A percentile compares a stretch with the other conserved stretches of the same genome.
Evolutionary conservation across 2,329 filamentous ascomycete genomes (phyloP).

Genomic region (Tympanopsis confertula): DNA sequence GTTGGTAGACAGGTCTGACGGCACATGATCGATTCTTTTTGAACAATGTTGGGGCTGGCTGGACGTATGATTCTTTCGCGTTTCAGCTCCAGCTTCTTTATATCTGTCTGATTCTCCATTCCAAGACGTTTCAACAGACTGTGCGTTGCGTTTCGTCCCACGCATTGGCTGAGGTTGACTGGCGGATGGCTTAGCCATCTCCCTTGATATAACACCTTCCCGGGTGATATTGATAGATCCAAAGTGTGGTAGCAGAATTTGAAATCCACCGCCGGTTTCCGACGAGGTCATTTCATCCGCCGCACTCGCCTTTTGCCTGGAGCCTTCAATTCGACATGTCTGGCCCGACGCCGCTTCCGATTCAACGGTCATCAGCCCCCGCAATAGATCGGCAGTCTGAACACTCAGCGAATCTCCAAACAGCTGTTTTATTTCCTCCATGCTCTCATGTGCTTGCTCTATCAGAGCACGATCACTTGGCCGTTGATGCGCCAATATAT

Average conservation of each 20-base stretch:
- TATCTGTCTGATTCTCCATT: neutral
- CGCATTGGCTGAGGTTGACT: neutral
- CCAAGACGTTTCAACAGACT: slow-evolving; percentile 5
- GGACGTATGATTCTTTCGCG: too few relatives aligned
- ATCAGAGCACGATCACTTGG: slow-evolving; percentile 24
- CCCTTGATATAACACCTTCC: slow-evolving; percentile 7
- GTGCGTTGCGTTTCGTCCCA: slow-evolving; percentile 3
- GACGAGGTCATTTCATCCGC: slow-evolving; percentile 2
- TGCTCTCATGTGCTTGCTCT: slow-evolving; percentile 20
- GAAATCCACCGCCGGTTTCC: slow-evolving; percentile 3
- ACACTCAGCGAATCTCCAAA: slow-evolving; percentile 17
- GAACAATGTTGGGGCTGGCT: too few relatives aligned
- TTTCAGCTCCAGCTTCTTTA: too few relatives aligned
- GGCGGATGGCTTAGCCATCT: slow-evolving; percentile 9
- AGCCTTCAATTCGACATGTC: too few relatives aligned
- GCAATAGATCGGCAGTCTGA: slow-evolving; percentile 16
- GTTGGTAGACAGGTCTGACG: too few relatives aligned
- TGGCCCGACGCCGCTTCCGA: slow-evolving; percentile 15
- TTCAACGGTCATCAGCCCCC: slow-evolving; percentile 18
- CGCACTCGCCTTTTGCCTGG: slow-evolving; percentile 3
- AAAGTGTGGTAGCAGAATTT: slow-evolving; percentile 14
- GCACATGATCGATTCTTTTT: too few relatives aligned
- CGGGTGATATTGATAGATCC: slow-evolving; percentile 16
- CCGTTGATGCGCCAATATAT: slow-evolving; percentile 23
- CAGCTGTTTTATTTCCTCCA: slow-evolving; percentile 14